These are phyloP conservation scores for Rhodotorula diobovata DNA, from an alignment of 768 basidiomycete genomes.

Conservation along the genomic window DNA sequence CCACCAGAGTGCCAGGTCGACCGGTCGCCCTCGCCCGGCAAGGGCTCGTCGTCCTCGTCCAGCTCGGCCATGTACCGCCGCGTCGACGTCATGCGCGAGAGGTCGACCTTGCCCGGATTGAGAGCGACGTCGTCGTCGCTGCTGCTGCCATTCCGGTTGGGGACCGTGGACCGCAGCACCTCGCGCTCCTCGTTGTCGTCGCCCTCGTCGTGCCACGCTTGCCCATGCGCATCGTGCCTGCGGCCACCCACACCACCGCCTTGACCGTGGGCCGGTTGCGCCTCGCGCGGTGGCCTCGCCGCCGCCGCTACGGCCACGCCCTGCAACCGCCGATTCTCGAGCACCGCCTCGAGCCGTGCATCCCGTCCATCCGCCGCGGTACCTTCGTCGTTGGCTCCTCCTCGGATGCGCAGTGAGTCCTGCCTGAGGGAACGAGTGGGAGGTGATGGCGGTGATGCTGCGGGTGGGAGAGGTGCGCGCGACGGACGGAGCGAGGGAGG, in stretches of 20 bases:
- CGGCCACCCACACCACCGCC: too few relatives aligned
- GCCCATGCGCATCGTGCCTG: neutral
- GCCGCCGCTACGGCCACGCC: neutral
- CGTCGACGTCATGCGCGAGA: constrained; percentile 25
- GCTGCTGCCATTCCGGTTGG: too few relatives aligned
- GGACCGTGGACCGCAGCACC: neutral
- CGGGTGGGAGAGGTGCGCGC: neutral
- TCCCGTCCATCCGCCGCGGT: neutral
- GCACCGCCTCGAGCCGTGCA: constrained; percentile 17
- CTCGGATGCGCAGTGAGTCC: neutral
- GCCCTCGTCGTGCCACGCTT: too few relatives aligned
- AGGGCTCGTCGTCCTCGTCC: constrained; percentile 17
- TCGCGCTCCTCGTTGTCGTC: too few relatives aligned
- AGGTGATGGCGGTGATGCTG: neutral
- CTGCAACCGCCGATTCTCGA: constrained; percentile 13
- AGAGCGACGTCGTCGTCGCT: neutral
- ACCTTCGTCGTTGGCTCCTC: neutral
- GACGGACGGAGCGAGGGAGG: neutral
- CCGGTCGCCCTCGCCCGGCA: neutral
- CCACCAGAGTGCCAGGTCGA: constrained; percentile 25
- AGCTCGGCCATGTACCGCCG: constrained; percentile 31
- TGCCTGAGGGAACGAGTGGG: neutral
- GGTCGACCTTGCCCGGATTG: neutral
- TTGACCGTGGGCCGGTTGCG: neutral
- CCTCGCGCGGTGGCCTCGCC: too few relatives aligned